Base-by-base conservation (phyloP, 2,329 filamentous ascomycete genomes). In the Trichoderma oligosporum region DNA sequence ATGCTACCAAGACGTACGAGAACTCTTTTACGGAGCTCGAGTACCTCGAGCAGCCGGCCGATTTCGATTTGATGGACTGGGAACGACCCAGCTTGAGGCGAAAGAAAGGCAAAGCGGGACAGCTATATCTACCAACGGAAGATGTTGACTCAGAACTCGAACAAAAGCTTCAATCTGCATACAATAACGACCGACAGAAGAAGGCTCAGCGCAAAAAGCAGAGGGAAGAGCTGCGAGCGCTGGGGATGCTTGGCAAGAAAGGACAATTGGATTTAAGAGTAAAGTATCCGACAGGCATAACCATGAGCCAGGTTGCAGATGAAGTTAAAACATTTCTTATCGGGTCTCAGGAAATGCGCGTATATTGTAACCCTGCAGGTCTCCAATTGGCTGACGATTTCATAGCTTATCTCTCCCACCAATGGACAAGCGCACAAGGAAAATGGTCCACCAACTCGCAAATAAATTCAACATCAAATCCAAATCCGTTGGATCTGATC, bases 1-100 rank as follows among this genome's bases (percentile, higher is more conserved):
- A 20, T 14, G 11, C 18, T 12, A 14, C 31, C 4, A 11, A 11
- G 5, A 31, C 14, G 5, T 14, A 27, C 31, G 8, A 22, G 56
- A 38, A 24, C n/a, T 33, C 22, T 36, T 35, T 31, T 20, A 36
- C 27, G 11, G 56, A 45, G 7, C 22, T 14, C 4, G 36, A 18
- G 18, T 4, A 39, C 31, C 25, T 47, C 18, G 31, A 38, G 11
- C 73, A 72, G 2, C 82, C 84, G 60, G 84, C 87, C 60, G 88
- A 84, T 7, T 86, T 96, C 61, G 91, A 96, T 66, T 77, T 95
- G 42, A 93, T 94, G 86, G 89, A 96, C 66, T 90, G 88, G 73
- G 82, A 88, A 14, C 80, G 85, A 24, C 84, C 86, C 1, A 90
- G 84, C 53, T 70, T 91, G 5, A 81, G 78, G 56, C 70, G 71